Conservation (phyloP, 2,329 filamentous ascomycete genomes). For the Alternaria gansuensis region DNA sequence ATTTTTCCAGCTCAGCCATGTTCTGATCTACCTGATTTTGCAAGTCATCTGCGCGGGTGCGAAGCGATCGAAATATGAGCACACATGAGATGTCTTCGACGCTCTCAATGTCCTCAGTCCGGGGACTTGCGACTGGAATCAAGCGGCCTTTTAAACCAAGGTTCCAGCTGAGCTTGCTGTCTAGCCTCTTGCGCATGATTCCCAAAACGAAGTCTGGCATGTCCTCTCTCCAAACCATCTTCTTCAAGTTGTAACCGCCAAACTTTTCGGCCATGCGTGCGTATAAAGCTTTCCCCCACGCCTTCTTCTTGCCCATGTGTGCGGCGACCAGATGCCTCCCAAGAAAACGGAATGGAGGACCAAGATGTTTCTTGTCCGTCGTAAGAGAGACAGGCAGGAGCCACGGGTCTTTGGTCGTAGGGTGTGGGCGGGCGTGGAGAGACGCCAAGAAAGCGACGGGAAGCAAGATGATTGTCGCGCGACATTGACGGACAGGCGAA, state of each 20-base stretch:
- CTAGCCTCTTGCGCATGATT: constrained; percentile 50
- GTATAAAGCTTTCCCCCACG: constrained; percentile 35
- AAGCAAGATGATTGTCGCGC: constrained; percentile 58
- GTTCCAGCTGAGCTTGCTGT: constrained; percentile 51
- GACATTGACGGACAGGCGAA: constrained; percentile 67
- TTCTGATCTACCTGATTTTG: constrained; percentile 28
- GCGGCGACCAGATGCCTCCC: constrained; percentile 25
- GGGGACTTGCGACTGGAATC: constrained; percentile 33
- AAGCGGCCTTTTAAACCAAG: constrained; percentile 40
- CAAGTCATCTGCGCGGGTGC: constrained; percentile 37
- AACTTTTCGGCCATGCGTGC: constrained; percentile 49
- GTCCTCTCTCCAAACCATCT: constrained; percentile 58
- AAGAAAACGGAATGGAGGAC: constrained; percentile 38
- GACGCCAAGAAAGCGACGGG: constrained; percentile 71
- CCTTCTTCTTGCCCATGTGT: constrained; percentile 33
- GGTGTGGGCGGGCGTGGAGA: constrained; percentile 66
- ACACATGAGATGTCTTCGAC: constrained; percentile 45
- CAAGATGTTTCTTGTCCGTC: constrained; percentile 33
- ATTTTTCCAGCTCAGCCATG: constrained; percentile 34
- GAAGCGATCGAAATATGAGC: constrained; percentile 38
- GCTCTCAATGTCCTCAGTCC: constrained; percentile 30
- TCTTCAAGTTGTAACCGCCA: constrained; percentile 41
- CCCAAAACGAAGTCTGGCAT: constrained; percentile 56
- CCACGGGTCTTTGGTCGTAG: constrained; percentile 63
- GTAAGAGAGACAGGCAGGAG: constrained; percentile 61